Evolutionary conservation across 257 asterid species (phyloP).

Genomic region (Capsicum rhomboideum): DNA sequence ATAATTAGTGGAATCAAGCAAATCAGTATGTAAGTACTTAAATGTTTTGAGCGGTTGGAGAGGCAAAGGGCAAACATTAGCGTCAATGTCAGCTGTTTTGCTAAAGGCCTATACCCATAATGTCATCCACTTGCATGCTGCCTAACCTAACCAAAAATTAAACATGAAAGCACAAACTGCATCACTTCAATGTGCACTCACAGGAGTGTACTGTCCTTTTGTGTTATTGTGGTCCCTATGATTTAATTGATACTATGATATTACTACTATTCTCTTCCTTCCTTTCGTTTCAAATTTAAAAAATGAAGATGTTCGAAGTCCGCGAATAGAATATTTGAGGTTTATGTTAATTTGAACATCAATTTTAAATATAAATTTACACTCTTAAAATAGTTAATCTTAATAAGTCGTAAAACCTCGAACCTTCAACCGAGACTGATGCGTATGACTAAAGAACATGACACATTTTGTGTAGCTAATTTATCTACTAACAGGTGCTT

Average conservation of each 20-base stretch:
- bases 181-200: neutral
- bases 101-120: neutral
- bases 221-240: neutral
- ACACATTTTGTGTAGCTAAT: too few relatives aligned
- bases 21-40: neutral
- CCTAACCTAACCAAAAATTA: neutral
- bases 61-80: neutral
- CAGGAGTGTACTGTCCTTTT: neutral
- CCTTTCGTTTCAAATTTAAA: neutral
- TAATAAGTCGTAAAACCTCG: too few relatives aligned
- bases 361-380: too few relatives aligned
- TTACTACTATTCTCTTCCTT: neutral
- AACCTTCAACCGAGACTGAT: too few relatives aligned
- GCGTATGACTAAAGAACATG: too few relatives aligned
- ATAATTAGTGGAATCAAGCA: neutral
- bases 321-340: neutral
- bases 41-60: neutral
- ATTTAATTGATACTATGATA: neutral
- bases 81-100: neutral
- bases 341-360: too few relatives aligned
- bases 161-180: neutral
- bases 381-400: too few relatives aligned
- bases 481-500: too few relatives aligned
- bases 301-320: neutral
- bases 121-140: neutral